phyloP scores from a whole-genome alignment of 2,329 filamentous ascomycete species.

The Thelonectria blattea region DNA sequence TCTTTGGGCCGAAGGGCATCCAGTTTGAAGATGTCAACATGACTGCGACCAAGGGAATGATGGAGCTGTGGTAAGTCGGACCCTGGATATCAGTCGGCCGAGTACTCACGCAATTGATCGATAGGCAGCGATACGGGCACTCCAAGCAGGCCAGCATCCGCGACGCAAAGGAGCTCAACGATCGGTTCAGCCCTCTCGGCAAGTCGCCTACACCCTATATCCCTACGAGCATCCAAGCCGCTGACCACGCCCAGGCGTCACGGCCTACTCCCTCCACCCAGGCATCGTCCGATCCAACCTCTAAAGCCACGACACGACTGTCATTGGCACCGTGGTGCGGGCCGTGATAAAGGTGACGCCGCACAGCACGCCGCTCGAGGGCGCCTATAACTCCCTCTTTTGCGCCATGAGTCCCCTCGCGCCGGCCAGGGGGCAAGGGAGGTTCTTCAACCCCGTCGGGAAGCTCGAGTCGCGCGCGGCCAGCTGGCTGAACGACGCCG shows the following conservation, averaged over 20 bases:
- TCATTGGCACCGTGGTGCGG: slow-evolving; percentile 26
- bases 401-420: slow-evolving; percentile 28
- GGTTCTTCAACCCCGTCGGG: slow-evolving; percentile 28
- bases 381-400: slow-evolving; percentile 32
- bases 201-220: no score
- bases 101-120: no score
- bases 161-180: slow-evolving; percentile 26
- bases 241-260: slow-evolving; percentile 10
- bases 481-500: slow-evolving; percentile 30
- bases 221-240: no score
- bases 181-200: slow-evolving; percentile 26
- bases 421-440: slow-evolving; percentile 10
- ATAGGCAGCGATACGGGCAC: slow-evolving; percentile 30
- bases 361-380: slow-evolving; percentile 25
- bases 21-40: slow-evolving; percentile 34
- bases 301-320: slow-evolving; percentile 22
- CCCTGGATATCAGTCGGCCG: no score
- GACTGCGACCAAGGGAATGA: slow-evolving; percentile 23
- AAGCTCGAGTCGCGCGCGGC: slow-evolving; percentile 26
- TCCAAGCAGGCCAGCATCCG: slow-evolving; percentile 34
- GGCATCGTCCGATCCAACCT: slow-evolving; percentile 32
- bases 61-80: slow-evolving; percentile 26
- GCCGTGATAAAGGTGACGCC: slow-evolving; percentile 22
- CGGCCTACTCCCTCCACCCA: slow-evolving; percentile 35
- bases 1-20: slow-evolving; percentile 27